phyloP scores from a whole-genome alignment of 208 protist genomes.

The Trypanosomatidae sp. region DNA sequence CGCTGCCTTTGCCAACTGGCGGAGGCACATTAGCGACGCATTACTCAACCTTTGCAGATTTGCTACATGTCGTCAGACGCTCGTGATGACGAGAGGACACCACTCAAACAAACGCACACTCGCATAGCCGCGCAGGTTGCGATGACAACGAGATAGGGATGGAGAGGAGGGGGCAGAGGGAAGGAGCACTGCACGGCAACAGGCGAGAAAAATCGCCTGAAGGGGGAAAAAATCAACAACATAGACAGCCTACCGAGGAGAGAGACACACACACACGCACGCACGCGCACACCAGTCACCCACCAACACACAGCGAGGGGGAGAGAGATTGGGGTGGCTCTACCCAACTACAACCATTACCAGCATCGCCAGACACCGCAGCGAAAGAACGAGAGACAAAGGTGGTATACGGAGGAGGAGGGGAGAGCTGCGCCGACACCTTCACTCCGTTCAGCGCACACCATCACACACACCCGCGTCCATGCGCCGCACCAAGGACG shows the following conservation, averaged over 20 bases:
- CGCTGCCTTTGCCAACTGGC: neutral
- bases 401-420: neutral
- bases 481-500: neutral
- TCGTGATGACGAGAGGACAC: neutral
- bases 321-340: neutral
- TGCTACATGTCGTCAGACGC: neutral
- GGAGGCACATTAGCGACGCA: neutral
- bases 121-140: neutral
- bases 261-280: too few relatives aligned
- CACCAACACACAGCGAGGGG: neutral
- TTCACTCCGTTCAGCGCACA: neutral
- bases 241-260: neutral
- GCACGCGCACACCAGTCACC: neutral
- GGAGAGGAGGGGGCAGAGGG: neutral
- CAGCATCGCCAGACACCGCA: neutral
- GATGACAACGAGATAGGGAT: neutral
- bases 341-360: neutral
- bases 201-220: neutral
- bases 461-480: conserved; percentile 19
- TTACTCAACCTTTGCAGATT: neutral
- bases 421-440: neutral
- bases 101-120: neutral
- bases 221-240: neutral
- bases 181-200: neutral
- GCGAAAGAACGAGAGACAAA: neutral